phyloP scores from a whole-genome alignment of 371 early-diverging fungal genomes.

The Coemansia sp. region DNA sequence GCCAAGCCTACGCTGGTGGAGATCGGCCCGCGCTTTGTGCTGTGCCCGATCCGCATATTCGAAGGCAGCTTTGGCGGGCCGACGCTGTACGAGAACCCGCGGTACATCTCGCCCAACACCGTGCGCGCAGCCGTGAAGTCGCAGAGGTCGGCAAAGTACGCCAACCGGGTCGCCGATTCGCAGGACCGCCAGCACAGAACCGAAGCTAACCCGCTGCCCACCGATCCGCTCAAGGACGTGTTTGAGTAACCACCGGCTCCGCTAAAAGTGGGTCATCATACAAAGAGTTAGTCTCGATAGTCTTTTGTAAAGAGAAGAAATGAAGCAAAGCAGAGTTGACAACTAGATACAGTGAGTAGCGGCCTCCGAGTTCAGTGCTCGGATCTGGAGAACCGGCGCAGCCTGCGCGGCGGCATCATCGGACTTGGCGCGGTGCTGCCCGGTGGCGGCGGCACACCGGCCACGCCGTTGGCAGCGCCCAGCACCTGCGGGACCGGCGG shows the following conservation, averaged over 20 bases:
- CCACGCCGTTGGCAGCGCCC: not conserved
- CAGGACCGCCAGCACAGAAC: constrained; percentile 27
- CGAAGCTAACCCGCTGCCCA: constrained; percentile 37
- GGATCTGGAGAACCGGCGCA: constrained; percentile 31
- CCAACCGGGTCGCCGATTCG: constrained; percentile 23
- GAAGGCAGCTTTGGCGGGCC: constrained; percentile 92
- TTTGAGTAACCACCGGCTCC: constrained; percentile 13
- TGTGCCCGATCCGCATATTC: constrained; percentile 90
- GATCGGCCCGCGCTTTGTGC: constrained; percentile 96
- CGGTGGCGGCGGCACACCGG: not conserved
- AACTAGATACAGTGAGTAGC: constrained; percentile 8
- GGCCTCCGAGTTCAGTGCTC: constrained; percentile 5
- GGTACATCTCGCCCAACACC: constrained; percentile 74
- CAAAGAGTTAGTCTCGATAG: too few relatives aligned
- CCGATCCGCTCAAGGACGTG: constrained; percentile 44
- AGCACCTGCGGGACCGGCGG: constrained; percentile 18
- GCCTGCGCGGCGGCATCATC: constrained; percentile 27
- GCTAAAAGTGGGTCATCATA: too few relatives aligned
- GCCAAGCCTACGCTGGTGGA: constrained; percentile 83
- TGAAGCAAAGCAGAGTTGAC: too few relatives aligned
- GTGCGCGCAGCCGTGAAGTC: constrained; percentile 43
- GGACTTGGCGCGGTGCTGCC: constrained; percentile 19
- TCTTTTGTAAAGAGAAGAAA: not conserved
- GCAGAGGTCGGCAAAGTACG: constrained; percentile 44
- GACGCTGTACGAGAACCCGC: constrained; percentile 86